Evolutionary conservation across 306 rosid genomes (phyloP).

Genomic region (Lablab purpureus): DNA sequence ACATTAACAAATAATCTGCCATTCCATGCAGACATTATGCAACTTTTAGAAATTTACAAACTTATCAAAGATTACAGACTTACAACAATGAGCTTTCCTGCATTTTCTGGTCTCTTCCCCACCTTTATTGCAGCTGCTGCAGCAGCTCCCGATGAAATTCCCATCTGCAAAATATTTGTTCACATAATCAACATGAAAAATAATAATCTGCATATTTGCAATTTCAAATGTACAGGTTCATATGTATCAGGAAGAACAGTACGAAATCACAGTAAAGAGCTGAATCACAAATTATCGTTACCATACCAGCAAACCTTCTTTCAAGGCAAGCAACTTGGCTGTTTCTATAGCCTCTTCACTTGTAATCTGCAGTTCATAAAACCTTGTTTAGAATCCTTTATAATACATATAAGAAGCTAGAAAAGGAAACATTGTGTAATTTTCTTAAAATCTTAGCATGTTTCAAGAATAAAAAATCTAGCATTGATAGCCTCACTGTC

Average conservation of each 20-base stretch:
- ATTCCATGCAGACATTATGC: not conserved
- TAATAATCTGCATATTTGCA: not conserved
- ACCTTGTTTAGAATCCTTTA: constrained; percentile 3
- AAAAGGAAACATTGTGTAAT: not conserved
- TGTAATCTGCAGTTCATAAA: constrained; percentile 55
- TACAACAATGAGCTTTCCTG: constrained; percentile 80
- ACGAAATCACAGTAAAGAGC: not conserved
- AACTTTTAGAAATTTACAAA: constrained; percentile 13
- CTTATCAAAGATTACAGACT: constrained; percentile 39
- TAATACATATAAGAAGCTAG: not conserved
- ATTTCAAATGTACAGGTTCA: not conserved
- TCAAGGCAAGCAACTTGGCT: constrained; percentile 70
- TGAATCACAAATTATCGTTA: not conserved
- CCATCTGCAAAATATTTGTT: constrained; percentile 60
- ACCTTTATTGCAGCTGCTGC: constrained; percentile 73
- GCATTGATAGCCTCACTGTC: not conserved
- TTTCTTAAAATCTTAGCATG: not conserved
- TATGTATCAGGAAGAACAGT: not conserved
- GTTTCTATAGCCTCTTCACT: constrained; percentile 81
- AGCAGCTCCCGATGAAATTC: constrained; percentile 92
- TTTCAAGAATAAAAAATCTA: not conserved
- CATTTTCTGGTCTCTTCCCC: constrained; percentile 76
- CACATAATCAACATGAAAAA: not conserved
- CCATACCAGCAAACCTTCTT: constrained; percentile 85
- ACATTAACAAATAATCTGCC: not conserved